Base-by-base conservation (phyloP, 1,284 basidiomycete genomes). In the Entoloma clypeatum region DNA sequence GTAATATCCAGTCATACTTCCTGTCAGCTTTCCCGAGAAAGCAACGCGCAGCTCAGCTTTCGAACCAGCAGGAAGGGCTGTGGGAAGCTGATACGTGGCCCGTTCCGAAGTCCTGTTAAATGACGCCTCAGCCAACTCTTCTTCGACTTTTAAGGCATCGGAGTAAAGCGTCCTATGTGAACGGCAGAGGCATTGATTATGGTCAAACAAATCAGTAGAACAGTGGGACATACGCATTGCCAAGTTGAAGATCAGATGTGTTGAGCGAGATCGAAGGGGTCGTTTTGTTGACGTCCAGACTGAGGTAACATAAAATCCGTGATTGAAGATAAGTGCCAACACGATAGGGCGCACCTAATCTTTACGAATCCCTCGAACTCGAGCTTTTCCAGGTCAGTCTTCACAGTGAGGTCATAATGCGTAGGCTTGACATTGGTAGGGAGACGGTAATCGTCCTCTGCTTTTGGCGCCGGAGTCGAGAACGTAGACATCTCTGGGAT, bases 341-440 rank as follows among this genome's bases (percentile, higher is more conserved):
- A 40, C 21, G 29, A 23, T 39, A 29, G 39, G 6, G 64, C 75
- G 43, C 44, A 81, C 86, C 74, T 69, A 55, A 92, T 79, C 53
- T 81, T 79, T 22, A 84, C 88, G 43, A 86, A 74, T 29, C 94
- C 94, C 27, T 80, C 72, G 59, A 93, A 97, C 14, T 65, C 74
- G 39, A 79, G 71, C 17, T 74, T 73, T 47, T 86, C 74, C 39
- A 97, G 75, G 64, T 95, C 87, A 3, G 93, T 94, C 60, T 77
- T 84, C 64, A 95, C 71, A 35, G 80, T 84, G 38, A 96, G 64
- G 54, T 85, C 87, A 65, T 96, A 97, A 63, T 94, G 90, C 18
- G 67, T 74, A 14, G 91, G 85, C 52, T 74, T 78, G 44, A 91
- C 80, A 53, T 81, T 71, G 7, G 74, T 75, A 8, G 90, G 90